Percentiles rank a stretch among this genome's conserved stretches.
These are phyloP conservation scores for Vitis hybrid DNA, from an alignment of 177 flowering plant genomes.

Conservation along the genomic window DNA sequence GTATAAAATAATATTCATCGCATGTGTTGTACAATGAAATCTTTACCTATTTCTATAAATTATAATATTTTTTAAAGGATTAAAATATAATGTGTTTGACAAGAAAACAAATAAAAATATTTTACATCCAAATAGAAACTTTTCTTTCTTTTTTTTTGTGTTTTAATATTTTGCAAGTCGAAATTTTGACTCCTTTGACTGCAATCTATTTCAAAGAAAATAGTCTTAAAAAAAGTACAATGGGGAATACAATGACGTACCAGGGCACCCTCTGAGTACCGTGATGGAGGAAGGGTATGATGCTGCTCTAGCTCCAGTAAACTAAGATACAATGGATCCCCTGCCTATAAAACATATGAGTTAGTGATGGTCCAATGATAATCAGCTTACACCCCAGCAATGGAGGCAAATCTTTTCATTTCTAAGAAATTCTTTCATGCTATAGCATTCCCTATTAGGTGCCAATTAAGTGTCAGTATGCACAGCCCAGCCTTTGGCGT, in stretches of 20 bases:
- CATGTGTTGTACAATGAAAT: not conserved
- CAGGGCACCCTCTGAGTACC: slow-evolving; percentile 86
- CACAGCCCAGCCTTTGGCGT: too few relatives aligned
- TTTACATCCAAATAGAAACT: not conserved
- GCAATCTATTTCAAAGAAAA: not conserved
- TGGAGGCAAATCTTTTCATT: too few relatives aligned
- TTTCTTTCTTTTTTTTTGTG: not conserved
- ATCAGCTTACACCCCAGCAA: too few relatives aligned
- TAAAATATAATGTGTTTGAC: not conserved
- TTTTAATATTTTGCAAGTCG: not conserved
- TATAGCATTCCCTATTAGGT: too few relatives aligned
- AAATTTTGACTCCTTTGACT: too few relatives aligned
- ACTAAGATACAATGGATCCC: slow-evolving; percentile 47
- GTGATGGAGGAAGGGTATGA: slow-evolving; percentile 79
- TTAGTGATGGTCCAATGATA: not conserved
- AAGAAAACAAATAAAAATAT: not conserved
- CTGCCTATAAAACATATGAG: slow-evolving; percentile 39
- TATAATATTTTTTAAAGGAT: not conserved
- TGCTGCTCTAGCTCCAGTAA: slow-evolving; percentile 70
- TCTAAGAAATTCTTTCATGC: too few relatives aligned
- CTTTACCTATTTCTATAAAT: not conserved
- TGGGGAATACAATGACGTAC: slow-evolving; percentile 26
- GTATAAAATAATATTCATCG: not conserved
- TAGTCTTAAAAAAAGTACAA: not conserved
- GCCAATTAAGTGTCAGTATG: too few relatives aligned